Evolutionary conservation across 257 asterid genomes (phyloP).

Genomic region (Solanum piurae): DNA sequence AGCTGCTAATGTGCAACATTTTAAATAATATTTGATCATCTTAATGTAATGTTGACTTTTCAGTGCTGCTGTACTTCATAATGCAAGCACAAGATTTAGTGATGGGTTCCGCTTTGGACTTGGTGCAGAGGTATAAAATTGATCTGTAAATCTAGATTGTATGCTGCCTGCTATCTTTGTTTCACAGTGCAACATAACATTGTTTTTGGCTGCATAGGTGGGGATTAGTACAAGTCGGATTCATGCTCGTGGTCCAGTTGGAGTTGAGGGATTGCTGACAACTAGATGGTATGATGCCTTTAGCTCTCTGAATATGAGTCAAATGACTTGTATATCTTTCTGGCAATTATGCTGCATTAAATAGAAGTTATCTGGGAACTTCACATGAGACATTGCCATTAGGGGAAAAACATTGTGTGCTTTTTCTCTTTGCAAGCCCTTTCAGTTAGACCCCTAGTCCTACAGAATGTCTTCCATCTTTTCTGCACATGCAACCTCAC

Average conservation of each 20-base stretch:
- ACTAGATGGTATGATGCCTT: constrained; percentile 59
- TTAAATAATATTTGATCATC: not conserved
- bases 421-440: not conserved
- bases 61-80: constrained; percentile 96
- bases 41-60: not conserved
- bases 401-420: not conserved
- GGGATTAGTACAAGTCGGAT: constrained; percentile 94
- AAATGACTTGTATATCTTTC: not conserved
- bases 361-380: not conserved
- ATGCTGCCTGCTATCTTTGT: not conserved
- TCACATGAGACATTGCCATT: not conserved
- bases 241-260: constrained; percentile 99
- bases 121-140: constrained; percentile 67
- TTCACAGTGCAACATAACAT: not conserved
- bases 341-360: not conserved
- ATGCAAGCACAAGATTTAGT: constrained; percentile 85
- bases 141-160: not conserved
- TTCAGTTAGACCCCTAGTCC: not conserved
- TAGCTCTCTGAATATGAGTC: not conserved
- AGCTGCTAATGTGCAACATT: not conserved
- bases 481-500: not conserved
- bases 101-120: constrained; percentile 96
- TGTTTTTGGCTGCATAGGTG: constrained; percentile 38
- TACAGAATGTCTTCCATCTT: not conserved
- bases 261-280: constrained; percentile 91